phyloP scores from a whole-genome alignment of 2,329 filamentous ascomycete genomes.

The Fusarium secorum region DNA sequence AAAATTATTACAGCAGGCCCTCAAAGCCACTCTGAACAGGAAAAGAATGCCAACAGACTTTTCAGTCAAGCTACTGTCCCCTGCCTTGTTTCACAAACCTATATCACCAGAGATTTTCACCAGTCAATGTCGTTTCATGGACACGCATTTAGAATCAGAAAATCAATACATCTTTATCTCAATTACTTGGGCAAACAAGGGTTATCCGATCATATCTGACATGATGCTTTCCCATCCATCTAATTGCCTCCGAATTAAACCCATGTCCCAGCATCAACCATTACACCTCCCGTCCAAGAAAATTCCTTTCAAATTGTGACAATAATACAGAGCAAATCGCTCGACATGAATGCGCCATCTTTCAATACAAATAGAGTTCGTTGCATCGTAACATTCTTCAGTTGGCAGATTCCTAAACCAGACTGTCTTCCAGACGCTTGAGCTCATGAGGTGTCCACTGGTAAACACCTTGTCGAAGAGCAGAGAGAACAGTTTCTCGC shows the following conservation, averaged over 20 bases:
- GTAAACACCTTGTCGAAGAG: slow-evolving; percentile 46
- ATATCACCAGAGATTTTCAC: neutral
- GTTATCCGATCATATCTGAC: slow-evolving; percentile 38
- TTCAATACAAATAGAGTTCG: slow-evolving; percentile 14
- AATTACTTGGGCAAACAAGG: slow-evolving; percentile 31
- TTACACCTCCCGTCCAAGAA: slow-evolving; percentile 48
- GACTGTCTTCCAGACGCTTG: slow-evolving; percentile 45
- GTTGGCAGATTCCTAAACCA: slow-evolving; percentile 43
- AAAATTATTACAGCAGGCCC: neutral
- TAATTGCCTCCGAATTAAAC: slow-evolving; percentile 44
- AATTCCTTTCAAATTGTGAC: slow-evolving; percentile 46
- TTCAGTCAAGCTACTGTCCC: neutral
- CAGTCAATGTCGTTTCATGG: neutral
- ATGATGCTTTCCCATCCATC: slow-evolving; percentile 38
- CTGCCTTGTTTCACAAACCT: neutral
- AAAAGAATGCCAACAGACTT: neutral
- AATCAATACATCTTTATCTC: slow-evolving; percentile 15
- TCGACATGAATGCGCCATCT: slow-evolving; percentile 39
- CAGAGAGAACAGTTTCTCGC: slow-evolving; percentile 45
- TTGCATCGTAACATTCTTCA: slow-evolving; percentile 33
- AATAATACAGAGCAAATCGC: slow-evolving; percentile 44
- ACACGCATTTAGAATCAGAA: neutral
- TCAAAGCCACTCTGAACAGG: neutral
- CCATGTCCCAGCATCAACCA: slow-evolving; percentile 42
- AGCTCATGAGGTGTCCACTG: slow-evolving; percentile 47